Conservation (phyloP, 2,329 filamentous ascomycete species). For the Plectosphaerella cucumerina region DNA sequence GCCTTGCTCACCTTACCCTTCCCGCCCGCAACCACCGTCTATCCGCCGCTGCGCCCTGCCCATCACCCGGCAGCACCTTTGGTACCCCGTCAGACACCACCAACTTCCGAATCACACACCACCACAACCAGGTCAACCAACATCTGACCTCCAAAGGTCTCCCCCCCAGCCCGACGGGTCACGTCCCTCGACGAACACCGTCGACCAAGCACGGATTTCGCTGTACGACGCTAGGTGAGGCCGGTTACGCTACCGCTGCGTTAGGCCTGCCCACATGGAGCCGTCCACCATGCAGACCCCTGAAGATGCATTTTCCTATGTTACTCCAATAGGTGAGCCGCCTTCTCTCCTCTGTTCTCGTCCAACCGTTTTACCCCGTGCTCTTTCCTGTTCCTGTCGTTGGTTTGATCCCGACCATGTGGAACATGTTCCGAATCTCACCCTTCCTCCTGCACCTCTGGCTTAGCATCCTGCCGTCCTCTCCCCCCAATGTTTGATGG, state of each 20-base stretch:
- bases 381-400: conserved; percentile 36
- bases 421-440: conserved; percentile 12
- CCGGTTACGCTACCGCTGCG: conserved; percentile 10
- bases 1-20: background rate
- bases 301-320: conserved; percentile 42
- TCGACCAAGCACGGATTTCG: too few species aligned
- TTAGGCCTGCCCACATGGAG: conserved; percentile 27
- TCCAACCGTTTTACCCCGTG: conserved; percentile 48
- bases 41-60: background rate
- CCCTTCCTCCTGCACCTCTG: background rate
- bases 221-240: conserved; percentile 6
- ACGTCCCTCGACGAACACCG: too few species aligned
- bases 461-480: too few species aligned
- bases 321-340: conserved; percentile 53
- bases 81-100: background rate
- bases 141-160: background rate
- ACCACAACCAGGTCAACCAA: background rate
- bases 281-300: conserved; percentile 38
- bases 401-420: conserved; percentile 36
- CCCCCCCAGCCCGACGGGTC: too few species aligned
- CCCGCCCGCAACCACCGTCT: background rate
- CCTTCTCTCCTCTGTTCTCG: conserved; percentile 23
- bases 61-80: too few species aligned
- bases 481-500: too few species aligned
- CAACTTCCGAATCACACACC: background rate